Base-by-base conservation (phyloP, 306 rosid genomes). In the Canavalia ensiformis region DNA sequence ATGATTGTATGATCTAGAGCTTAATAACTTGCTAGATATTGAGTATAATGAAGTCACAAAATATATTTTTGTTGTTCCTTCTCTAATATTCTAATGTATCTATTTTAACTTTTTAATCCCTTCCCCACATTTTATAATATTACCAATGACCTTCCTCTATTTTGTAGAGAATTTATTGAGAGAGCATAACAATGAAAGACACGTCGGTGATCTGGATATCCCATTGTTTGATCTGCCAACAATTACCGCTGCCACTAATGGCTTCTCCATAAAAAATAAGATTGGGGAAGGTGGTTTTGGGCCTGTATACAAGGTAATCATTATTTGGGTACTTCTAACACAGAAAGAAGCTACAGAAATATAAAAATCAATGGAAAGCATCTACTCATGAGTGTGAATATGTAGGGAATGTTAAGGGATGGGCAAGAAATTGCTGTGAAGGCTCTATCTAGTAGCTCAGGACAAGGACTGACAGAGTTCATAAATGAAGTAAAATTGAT, bases 221-320 rank as follows among this genome's bases (percentile, higher is more conserved):
- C 88, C 86, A 0, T 51, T 81, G 34, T 76, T 82, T 12, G 75
- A 82, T 62, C 57, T 87, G 3, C 47, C 71, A 62, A 79, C 80
- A 51, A 84, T 87, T 30, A 50, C 66, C 8, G 37, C 8, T 5
- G 83, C 83, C 52, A 84, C 81, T 33, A 62, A 37, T 59, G 66
- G 76, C 72, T 87, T 84, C 49, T 87, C 78, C 0, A 8, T 34
- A 12, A 52, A 79, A 58, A 87, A 78, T 63, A 87, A 82, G 45
- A 81, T 87, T 44, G 88, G 90, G 12, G 75, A 84, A 87, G 90
- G 87, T 71, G 90, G 88, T 44, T 87, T 87, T 84, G 88, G 90
- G 70, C 76, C 81, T 25, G 90, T 87, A 42, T 87, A 87, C 45
- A 72, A 57, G 85, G 88, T 83, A 68, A 51, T 65, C 30, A 28